These are phyloP conservation scores for Bertia moriformis DNA, from an alignment of 2,329 filamentous ascomycete genomes.

Conservation along the genomic window DNA sequence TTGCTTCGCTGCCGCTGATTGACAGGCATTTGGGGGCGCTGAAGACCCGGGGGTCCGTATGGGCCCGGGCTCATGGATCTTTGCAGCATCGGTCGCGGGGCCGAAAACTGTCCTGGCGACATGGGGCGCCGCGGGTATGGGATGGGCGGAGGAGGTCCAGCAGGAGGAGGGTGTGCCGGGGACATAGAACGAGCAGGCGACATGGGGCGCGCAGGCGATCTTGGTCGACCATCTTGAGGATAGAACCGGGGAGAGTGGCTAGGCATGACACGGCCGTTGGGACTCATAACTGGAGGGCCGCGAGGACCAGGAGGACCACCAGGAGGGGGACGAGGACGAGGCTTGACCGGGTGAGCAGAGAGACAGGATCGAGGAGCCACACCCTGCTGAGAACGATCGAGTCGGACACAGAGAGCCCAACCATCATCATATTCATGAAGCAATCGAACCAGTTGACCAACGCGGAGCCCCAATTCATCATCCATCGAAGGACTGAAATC, in stretches of 20 bases:
- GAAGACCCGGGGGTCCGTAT: not conserved
- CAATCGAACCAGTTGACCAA: slow-evolving; percentile 47
- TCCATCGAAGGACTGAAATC: slow-evolving; percentile 57
- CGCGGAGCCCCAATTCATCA: slow-evolving; percentile 46
- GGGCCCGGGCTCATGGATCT: slow-evolving; percentile 1
- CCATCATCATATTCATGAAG: slow-evolving; percentile 59
- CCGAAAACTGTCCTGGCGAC: not conserved
- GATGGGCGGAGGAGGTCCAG: not conserved
- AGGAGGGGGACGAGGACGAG: slow-evolving; percentile 21
- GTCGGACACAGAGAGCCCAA: slow-evolving; percentile 52
- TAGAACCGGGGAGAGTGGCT: not conserved
- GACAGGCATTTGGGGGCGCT: not conserved
- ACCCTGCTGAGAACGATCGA: slow-evolving; percentile 54
- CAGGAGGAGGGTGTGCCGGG: not conserved
- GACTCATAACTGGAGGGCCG: not conserved
- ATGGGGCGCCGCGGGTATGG: not conserved
- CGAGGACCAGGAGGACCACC: not conserved
- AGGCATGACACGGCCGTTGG: not conserved
- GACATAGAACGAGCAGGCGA: not conserved
- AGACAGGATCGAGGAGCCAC: slow-evolving; percentile 54
- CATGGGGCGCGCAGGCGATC: not conserved
- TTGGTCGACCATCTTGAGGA: not conserved
- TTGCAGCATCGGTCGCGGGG: not conserved
- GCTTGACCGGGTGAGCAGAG: slow-evolving; percentile 51
- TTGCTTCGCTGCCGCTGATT: not conserved